Percentiles rank a stretch among this genome's conserved stretches.
phyloP scores from a whole-genome alignment of 768 basidiomycete genomes.

The Coprinopsis marcescibilis region DNA sequence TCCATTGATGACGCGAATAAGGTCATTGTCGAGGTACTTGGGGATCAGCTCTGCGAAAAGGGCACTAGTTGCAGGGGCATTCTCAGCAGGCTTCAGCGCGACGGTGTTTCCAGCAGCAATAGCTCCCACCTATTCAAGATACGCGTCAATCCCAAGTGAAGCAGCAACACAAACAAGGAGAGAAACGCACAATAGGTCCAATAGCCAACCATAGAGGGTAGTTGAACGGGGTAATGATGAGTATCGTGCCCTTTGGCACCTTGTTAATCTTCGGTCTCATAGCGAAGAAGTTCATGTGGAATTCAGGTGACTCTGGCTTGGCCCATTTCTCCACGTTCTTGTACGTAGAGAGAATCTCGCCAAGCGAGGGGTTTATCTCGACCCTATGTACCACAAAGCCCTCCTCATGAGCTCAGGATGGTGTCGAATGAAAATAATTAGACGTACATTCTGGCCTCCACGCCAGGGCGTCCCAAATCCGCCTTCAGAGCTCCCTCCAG shows the following conservation, averaged over 20 bases:
- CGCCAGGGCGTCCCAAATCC: constrained; percentile 59
- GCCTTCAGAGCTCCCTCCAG: constrained; percentile 51
- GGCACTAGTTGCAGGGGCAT: constrained; percentile 45
- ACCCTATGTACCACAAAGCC: constrained; percentile 35
- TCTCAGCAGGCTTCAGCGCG: constrained; percentile 74
- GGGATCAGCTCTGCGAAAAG: constrained; percentile 64
- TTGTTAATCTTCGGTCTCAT: constrained; percentile 64
- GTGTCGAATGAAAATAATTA: background rate
- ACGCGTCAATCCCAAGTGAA: background rate
- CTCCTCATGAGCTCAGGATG: background rate
- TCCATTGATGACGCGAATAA: constrained; percentile 67
- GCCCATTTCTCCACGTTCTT: constrained; percentile 71
- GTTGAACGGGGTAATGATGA: constrained; percentile 73
- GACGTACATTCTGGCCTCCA: constrained; percentile 51
- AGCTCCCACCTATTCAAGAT: constrained; percentile 44
- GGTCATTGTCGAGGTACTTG: constrained; percentile 67
- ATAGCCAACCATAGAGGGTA: constrained; percentile 61
- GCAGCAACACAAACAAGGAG: background rate
- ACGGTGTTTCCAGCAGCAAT: constrained; percentile 75
- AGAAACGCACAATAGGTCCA: constrained; percentile 47
- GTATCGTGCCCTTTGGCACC: constrained; percentile 70
- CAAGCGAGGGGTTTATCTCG: constrained; percentile 51
- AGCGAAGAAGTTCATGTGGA: constrained; percentile 48
- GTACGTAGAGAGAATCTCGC: constrained; percentile 48
- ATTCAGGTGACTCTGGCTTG: constrained; percentile 52